phyloP scores from a whole-genome alignment of 2,329 filamentous ascomycete species.

The Ambrosiella xylebori region DNA sequence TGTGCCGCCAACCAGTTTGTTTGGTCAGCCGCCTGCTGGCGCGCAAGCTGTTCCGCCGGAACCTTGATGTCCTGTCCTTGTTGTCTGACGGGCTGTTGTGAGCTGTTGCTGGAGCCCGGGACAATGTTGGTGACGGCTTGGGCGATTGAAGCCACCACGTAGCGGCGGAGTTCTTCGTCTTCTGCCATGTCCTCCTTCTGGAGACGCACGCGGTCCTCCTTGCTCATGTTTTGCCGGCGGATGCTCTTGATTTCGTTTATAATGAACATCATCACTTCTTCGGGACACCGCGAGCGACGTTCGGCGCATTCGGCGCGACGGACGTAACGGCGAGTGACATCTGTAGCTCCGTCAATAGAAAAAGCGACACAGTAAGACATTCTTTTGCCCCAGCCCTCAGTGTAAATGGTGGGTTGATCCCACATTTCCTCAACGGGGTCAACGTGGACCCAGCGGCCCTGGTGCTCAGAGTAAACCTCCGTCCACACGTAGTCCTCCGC shows the following conservation, averaged over 20 bases:
- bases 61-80: constrained; percentile 40
- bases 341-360: constrained; percentile 64
- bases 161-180: constrained; percentile 56
- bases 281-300: constrained; percentile 64
- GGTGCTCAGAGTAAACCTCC: constrained; percentile 88
- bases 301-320: constrained; percentile 55
- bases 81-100: constrained; percentile 16
- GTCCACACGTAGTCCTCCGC: constrained; percentile 96
- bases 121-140: constrained; percentile 54
- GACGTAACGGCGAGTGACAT: constrained; percentile 50
- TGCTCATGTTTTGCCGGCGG: constrained; percentile 67
- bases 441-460: constrained; percentile 89
- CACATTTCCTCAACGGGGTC: constrained; percentile 88
- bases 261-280: constrained; percentile 81
- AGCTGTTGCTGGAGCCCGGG: constrained; percentile 23
- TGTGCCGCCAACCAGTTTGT: constrained; percentile 8
- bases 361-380: constrained; percentile 96
- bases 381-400: constrained; percentile 90
- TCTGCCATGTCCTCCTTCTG: constrained; percentile 67
- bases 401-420: constrained; percentile 85
- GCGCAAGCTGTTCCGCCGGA: constrained; percentile 39
- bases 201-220: constrained; percentile 66
- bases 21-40: constrained; percentile 6
- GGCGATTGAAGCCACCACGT: constrained; percentile 57
- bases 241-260: constrained; percentile 79